phyloP scores from a whole-genome alignment of 2,329 filamentous ascomycete species.

The Ilyonectria destructans region DNA sequence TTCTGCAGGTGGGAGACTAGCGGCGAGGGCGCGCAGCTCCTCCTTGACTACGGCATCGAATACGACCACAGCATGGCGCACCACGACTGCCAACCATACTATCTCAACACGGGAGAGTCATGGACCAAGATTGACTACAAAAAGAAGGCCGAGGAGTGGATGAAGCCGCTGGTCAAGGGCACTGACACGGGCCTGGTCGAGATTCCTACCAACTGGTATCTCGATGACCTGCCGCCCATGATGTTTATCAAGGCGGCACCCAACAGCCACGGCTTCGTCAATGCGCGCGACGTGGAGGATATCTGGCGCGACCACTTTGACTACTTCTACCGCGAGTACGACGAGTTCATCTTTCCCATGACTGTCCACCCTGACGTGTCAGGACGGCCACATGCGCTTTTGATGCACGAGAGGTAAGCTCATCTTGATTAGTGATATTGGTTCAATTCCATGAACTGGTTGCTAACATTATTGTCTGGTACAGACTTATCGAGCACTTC shows the following conservation, averaged over 20 bases:
- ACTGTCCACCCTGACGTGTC: constrained; percentile 84
- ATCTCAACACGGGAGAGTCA: constrained; percentile 74
- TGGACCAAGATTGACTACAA: constrained; percentile 80
- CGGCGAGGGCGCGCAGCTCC: constrained; percentile 76
- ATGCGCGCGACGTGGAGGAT: constrained; percentile 74
- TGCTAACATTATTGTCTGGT: not conserved
- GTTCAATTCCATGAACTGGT: not conserved
- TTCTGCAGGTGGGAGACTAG: constrained; percentile 76
- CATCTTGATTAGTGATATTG: not conserved
- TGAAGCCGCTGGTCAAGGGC: constrained; percentile 71
- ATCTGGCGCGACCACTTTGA: constrained; percentile 79
- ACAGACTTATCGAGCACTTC: constrained; percentile 74
- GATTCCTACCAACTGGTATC: constrained; percentile 75
- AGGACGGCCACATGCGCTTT: constrained; percentile 79
- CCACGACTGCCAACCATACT: constrained; percentile 80
- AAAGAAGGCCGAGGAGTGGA: constrained; percentile 49
- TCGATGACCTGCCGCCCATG: constrained; percentile 79
- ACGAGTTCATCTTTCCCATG: constrained; percentile 84
- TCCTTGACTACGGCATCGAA: constrained; percentile 78
- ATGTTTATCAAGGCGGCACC: constrained; percentile 80
- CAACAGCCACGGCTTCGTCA: constrained; percentile 76
- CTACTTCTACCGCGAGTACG: constrained; percentile 84
- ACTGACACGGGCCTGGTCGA: constrained; percentile 76
- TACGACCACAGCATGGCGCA: constrained; percentile 77
- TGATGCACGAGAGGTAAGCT: constrained; percentile 75